phyloP scores from a whole-genome alignment of 1,284 basidiomycete genomes.

The Cutaneotrichosporon curvatum region DNA sequence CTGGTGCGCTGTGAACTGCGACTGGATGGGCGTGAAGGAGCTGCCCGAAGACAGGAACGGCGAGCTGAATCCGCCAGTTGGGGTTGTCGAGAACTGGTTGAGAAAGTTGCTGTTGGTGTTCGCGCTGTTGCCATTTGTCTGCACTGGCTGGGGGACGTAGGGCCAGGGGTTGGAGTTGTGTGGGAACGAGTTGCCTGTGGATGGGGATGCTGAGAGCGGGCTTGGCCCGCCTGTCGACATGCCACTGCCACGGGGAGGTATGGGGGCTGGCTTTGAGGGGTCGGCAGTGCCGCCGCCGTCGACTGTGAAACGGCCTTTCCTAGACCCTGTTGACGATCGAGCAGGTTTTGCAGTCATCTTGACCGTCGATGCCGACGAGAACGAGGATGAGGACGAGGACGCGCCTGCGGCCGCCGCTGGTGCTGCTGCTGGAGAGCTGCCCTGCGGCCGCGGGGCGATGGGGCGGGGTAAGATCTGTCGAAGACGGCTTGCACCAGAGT shows the following conservation, averaged over 20 bases:
- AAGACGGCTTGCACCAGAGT: constrained; percentile 21
- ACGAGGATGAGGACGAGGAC: too few relatives aligned
- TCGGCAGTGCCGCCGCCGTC: constrained; percentile 42
- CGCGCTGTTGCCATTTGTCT: not conserved
- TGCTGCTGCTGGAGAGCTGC: constrained; percentile 5
- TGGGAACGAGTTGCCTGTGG: constrained; percentile 19
- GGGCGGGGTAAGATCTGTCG: constrained; percentile 39
- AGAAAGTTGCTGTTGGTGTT: constrained; percentile 2
- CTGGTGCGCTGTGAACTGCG: constrained; percentile 13
- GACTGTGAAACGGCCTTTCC: constrained; percentile 44
- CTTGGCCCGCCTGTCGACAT: too few relatives aligned
- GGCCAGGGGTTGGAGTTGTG: constrained; percentile 1
- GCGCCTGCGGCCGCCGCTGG: constrained; percentile 1
- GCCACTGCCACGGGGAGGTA: too few relatives aligned
- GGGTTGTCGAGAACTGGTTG: constrained; percentile 8
- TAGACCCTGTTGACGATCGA: constrained; percentile 27
- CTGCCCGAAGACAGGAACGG: constrained; percentile 3
- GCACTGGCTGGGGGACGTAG: constrained; percentile 1
- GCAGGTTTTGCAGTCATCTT: constrained; percentile 39
- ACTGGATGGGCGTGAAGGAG: constrained; percentile 13
- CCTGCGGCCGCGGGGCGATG: constrained; percentile 25
- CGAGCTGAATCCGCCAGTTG: constrained; percentile 1
- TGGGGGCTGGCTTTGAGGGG: too few relatives aligned
- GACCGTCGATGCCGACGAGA: constrained; percentile 2
- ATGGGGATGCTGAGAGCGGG: constrained; percentile 12